Conservation (phyloP, 352 stramenopile genomes). For the Globisporangium rhizosaccharum region DNA sequence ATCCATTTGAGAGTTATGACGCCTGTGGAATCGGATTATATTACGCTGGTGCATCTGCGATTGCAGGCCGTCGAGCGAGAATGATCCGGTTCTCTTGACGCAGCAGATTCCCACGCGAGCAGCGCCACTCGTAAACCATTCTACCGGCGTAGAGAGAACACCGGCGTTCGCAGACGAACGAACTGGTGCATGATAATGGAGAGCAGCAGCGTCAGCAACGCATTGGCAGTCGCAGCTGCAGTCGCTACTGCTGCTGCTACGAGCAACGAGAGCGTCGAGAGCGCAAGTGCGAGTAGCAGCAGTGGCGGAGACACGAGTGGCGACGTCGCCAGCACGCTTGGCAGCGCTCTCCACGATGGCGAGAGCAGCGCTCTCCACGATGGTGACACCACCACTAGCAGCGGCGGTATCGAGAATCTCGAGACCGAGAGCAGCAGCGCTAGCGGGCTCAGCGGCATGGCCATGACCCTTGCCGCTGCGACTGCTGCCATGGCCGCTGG, state of each 20-base stretch:
- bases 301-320: background rate
- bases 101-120: too few relatives aligned
- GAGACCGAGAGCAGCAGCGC: background rate
- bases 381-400: too few relatives aligned
- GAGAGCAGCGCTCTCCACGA: too few relatives aligned
- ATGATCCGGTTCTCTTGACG: too few relatives aligned
- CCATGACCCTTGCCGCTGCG: background rate
- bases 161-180: background rate
- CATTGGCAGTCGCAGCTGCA: background rate
- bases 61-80: too few relatives aligned
- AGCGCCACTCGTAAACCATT: background rate
- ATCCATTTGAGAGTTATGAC: too few relatives aligned
- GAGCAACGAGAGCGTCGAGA: background rate
- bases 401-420: too few relatives aligned
- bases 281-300: background rate
- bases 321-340: too few relatives aligned
- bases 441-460: background rate
- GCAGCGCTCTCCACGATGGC: too few relatives aligned
- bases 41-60: too few relatives aligned
- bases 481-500: background rate
- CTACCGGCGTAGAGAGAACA: slow-evolving; percentile 6
- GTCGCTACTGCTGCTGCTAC: background rate
- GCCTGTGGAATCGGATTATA: too few relatives aligned
- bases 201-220: too few relatives aligned
- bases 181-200: background rate